Evolutionary conservation across 2,329 filamentous ascomycete genomes (phyloP).

Genomic region (Aureobasidium pullulans): DNA sequence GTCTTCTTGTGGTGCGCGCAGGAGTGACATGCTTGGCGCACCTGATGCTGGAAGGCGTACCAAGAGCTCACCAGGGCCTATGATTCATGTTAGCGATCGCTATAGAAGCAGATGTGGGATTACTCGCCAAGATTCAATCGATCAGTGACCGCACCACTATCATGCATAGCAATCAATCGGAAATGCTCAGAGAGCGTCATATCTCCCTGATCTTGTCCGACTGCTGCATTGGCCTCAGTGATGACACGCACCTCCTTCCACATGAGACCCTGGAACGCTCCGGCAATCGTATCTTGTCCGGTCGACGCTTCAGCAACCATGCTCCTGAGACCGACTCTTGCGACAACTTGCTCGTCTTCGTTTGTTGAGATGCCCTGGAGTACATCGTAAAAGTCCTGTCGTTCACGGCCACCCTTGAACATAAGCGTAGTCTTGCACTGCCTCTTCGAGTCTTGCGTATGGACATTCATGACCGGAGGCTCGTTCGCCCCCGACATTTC

Average conservation of each 20-base stretch:
- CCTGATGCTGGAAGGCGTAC: conserved; percentile 33
- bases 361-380: conserved; percentile 65
- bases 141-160: conserved; percentile 72
- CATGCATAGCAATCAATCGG: conserved; percentile 66
- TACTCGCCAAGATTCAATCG: conserved; percentile 65
- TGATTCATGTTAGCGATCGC: not conserved
- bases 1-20: conserved; percentile 68
- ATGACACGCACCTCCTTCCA: conserved; percentile 67
- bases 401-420: conserved; percentile 63
- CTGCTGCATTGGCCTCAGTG: conserved; percentile 56
- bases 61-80: conserved; percentile 38
- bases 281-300: not conserved
- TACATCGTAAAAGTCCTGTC: conserved; percentile 62
- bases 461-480: conserved; percentile 62
- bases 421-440: conserved; percentile 69
- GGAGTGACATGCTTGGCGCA: conserved; percentile 55
- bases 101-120: not conserved
- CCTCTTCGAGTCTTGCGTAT: conserved; percentile 57
- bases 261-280: conserved; percentile 35
- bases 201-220: conserved; percentile 50
- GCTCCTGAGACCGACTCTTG: conserved; percentile 47
- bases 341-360: conserved; percentile 61
- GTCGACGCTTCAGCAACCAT: not conserved
- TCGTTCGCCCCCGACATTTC: conserved; percentile 60
- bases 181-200: conserved; percentile 72